Evolutionary conservation across 2,329 filamentous ascomycete genomes (phyloP).

Genomic region (Pseudogymnoascus sp.): DNA sequence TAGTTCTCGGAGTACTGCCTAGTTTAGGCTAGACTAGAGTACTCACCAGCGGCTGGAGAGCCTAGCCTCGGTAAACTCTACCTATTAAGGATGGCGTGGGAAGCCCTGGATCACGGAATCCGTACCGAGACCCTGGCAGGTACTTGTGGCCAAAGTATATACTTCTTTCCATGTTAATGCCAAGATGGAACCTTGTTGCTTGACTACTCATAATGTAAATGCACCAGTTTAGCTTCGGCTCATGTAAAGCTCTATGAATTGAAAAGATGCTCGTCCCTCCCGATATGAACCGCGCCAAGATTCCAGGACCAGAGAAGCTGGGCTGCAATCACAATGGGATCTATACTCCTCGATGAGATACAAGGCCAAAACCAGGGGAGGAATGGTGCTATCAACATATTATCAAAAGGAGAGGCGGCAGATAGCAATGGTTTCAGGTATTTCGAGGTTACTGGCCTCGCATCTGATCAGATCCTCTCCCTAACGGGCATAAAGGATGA

Average conservation of each 20-base stretch:
- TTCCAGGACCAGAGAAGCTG: slow-evolving; percentile 7
- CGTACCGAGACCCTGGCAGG: background rate
- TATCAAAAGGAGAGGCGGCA: background rate
- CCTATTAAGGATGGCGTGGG: background rate
- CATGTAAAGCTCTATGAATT: background rate
- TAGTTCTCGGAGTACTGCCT: background rate
- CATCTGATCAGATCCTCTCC: slow-evolving; percentile 20
- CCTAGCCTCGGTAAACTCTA: background rate
- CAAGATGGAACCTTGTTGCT: slow-evolving; percentile 7
- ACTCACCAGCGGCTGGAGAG: background rate
- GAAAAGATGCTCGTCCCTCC: slow-evolving; percentile 7
- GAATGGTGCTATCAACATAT: background rate
- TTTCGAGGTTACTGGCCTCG: slow-evolving; percentile 27
- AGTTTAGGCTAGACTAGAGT: background rate
- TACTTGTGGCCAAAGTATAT: background rate
- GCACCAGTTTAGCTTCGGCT: background rate
- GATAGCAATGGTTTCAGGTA: slow-evolving; percentile 19
- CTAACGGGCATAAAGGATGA: slow-evolving; percentile 35
- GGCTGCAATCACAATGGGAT: slow-evolving; percentile 13
- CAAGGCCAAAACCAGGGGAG: background rate
- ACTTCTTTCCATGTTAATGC: background rate
- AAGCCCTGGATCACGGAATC: background rate
- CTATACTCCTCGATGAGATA: slow-evolving; percentile 11
- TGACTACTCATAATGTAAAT: slow-evolving; percentile 4
- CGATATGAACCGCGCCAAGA: slow-evolving; percentile 4